A percentile compares a stretch with the other conserved stretches of the same genome.
Conservation (phyloP, 2,329 filamentous ascomycete genomes). For the Apiospora kogelbergensis region DNA sequence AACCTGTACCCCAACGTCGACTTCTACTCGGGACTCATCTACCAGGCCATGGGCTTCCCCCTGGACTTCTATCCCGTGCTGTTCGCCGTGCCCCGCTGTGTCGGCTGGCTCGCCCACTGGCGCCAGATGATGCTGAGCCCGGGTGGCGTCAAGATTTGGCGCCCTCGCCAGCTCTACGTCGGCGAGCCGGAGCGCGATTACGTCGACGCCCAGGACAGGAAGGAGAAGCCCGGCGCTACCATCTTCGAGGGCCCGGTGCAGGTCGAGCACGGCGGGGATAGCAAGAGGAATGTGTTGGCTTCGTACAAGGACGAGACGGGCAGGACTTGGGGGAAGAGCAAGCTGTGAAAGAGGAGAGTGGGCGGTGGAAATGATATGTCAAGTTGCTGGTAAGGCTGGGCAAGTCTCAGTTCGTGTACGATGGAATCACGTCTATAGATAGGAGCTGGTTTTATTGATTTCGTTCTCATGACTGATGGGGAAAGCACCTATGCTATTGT, state of each 20-base stretch:
- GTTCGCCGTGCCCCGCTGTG: constrained; percentile 50
- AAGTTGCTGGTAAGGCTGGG: neutral
- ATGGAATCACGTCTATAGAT: too few species aligned
- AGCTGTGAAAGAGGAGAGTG: constrained; percentile 18
- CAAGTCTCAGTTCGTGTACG: too few species aligned
- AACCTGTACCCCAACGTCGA: constrained; percentile 53
- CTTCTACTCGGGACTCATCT: constrained; percentile 53
- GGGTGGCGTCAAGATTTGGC: constrained; percentile 50
- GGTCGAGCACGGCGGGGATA: constrained; percentile 42
- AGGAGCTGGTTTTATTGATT: too few species aligned
- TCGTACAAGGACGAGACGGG: constrained; percentile 39
- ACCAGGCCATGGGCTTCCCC: constrained; percentile 53
- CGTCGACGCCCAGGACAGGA: constrained; percentile 36
- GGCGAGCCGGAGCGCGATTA: constrained; percentile 46
- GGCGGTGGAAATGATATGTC: neutral
- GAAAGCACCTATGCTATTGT: too few species aligned
- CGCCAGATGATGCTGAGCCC: constrained; percentile 48
- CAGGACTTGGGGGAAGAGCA: constrained; percentile 27
- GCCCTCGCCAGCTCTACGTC: constrained; percentile 48
- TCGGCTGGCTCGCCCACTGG: constrained; percentile 52
- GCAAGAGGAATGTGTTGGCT: constrained; percentile 40
- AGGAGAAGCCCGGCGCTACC: constrained; percentile 28
- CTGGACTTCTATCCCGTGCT: constrained; percentile 53
- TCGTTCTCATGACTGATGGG: too few species aligned
- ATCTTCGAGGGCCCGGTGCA: constrained; percentile 36